Percentiles rank a stretch among this genome's conserved stretches.
Conservation (phyloP, 2,329 filamentous ascomycete genomes). For the Neophaeococcomyces aloes region DNA sequence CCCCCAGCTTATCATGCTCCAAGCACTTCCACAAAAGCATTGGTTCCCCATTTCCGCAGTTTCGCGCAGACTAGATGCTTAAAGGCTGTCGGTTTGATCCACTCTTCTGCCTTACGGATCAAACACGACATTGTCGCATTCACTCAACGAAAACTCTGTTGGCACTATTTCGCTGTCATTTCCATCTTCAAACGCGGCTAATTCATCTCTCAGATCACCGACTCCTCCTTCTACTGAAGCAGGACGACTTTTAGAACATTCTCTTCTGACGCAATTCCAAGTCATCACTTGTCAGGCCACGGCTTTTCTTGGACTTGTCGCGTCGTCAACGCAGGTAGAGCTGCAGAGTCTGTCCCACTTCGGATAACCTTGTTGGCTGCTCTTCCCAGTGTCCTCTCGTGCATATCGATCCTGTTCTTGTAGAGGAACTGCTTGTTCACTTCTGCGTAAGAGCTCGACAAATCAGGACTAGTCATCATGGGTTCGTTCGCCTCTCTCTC, state of each 20-base stretch:
- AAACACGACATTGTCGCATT: background rate
- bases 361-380: slow-evolving; percentile 23
- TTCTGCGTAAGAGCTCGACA: slow-evolving; percentile 9
- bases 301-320: background rate
- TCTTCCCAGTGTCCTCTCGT: slow-evolving; percentile 21
- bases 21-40: background rate
- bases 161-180: slow-evolving; percentile 4
- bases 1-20: background rate
- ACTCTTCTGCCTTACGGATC: slow-evolving; percentile 4
- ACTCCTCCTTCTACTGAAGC: background rate
- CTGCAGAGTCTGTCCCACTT: slow-evolving; percentile 18
- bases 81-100: slow-evolving; percentile 2
- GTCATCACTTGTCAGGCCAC: slow-evolving; percentile 4
- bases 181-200: background rate
- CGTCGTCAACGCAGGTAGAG: slow-evolving; percentile 9
- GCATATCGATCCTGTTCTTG: slow-evolving; percentile 24
- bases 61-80: background rate
- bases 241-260: background rate
- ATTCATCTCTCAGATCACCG: slow-evolving; percentile 6
- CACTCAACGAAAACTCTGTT: slow-evolving; percentile 1
- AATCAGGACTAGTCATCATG: slow-evolving; percentile 21
- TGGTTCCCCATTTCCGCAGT: background rate
- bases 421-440: slow-evolving; percentile 20
- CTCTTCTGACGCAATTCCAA: background rate
- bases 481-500: slow-evolving; percentile 22